These are phyloP conservation scores for Vigna radiata DNA, from an alignment of 306 rosid genomes.

Conservation along the genomic window DNA sequence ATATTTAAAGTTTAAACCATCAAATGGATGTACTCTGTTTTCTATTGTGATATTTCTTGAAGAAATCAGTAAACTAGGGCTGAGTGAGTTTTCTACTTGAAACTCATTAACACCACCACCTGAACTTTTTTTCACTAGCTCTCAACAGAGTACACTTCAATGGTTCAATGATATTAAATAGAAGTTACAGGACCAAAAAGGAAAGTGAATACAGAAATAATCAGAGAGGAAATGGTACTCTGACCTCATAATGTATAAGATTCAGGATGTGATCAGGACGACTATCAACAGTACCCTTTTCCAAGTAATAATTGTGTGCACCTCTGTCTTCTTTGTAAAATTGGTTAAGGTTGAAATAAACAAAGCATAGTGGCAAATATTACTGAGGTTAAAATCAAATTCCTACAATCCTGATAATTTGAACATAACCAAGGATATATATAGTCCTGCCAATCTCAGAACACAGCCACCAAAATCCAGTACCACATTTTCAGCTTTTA, in stretches of 20 bases:
- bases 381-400: conserved; percentile 1
- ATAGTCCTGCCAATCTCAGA: conserved; percentile 92
- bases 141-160: not conserved
- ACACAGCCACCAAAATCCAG: conserved; percentile 80
- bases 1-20: conserved; percentile 13
- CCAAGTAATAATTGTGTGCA: conserved; percentile 82
- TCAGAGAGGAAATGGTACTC: conserved; percentile 35
- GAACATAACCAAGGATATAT: conserved; percentile 76
- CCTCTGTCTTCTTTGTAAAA: conserved; percentile 93
- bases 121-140: not conserved
- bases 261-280: conserved; percentile 91
- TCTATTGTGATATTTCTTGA: not conserved
- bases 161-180: not conserved
- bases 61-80: conserved; percentile 28
- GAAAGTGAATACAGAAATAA: conserved; percentile 23
- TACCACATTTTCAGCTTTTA: conserved; percentile 78
- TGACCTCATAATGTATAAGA: conserved; percentile 92
- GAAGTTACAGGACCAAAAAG: conserved; percentile 4
- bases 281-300: conserved; percentile 74
- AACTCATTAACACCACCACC: not conserved
- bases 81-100: not conserved
- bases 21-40: conserved; percentile 11
- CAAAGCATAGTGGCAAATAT: conserved; percentile 35
- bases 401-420: conserved; percentile 30
- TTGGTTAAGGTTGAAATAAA: conserved; percentile 61